phyloP scores from a whole-genome alignment of 1,139 yeast species.

The Candida neerlandica region DNA sequence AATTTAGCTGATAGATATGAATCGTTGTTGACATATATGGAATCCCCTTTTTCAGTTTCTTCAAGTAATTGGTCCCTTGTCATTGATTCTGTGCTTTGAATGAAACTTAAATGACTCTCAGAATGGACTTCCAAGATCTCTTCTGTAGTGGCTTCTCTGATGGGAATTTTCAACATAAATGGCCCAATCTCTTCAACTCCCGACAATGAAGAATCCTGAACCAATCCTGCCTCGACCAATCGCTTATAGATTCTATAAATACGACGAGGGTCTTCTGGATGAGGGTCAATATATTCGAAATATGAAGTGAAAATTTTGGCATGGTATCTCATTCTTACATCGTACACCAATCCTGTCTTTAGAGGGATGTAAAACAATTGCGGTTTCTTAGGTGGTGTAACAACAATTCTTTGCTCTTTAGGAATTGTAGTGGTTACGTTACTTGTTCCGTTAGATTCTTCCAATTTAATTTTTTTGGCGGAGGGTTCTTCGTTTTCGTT shows the following conservation, averaged over 20 bases:
- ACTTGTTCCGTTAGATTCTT: slow-evolving; percentile 8
- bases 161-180: slow-evolving; percentile 84
- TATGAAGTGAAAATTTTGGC: slow-evolving; percentile 92
- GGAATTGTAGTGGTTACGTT: not conserved
- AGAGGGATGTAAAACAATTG: slow-evolving; percentile 66
- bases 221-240: slow-evolving; percentile 90
- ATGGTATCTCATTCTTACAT: slow-evolving; percentile 96
- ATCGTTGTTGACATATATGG: slow-evolving; percentile 93
- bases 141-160: slow-evolving; percentile 83
- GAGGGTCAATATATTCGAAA: slow-evolving; percentile 95
- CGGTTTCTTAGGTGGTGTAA: slow-evolving; percentile 58
- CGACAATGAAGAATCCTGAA: slow-evolving; percentile 75
- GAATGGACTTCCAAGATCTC: slow-evolving; percentile 90
- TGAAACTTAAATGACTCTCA: slow-evolving; percentile 72
- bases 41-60: slow-evolving; percentile 91
- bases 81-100: slow-evolving; percentile 80
- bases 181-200: slow-evolving; percentile 89
- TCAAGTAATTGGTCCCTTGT: slow-evolving; percentile 73
- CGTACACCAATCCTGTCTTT: slow-evolving; percentile 94
- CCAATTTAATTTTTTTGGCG: slow-evolving; percentile 16
- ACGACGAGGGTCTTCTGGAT: slow-evolving; percentile 98
- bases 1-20: slow-evolving; percentile 84
- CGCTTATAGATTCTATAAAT: slow-evolving; percentile 91
- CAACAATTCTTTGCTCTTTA: slow-evolving; percentile 30
- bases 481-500: slow-evolving; percentile 10